A percentile compares a stretch with the other conserved stretches of the same genome.
These are phyloP conservation scores for Rhizopogon salebrosus DNA, from an alignment of 768 basidiomycete genomes.

Conservation along the genomic window DNA sequence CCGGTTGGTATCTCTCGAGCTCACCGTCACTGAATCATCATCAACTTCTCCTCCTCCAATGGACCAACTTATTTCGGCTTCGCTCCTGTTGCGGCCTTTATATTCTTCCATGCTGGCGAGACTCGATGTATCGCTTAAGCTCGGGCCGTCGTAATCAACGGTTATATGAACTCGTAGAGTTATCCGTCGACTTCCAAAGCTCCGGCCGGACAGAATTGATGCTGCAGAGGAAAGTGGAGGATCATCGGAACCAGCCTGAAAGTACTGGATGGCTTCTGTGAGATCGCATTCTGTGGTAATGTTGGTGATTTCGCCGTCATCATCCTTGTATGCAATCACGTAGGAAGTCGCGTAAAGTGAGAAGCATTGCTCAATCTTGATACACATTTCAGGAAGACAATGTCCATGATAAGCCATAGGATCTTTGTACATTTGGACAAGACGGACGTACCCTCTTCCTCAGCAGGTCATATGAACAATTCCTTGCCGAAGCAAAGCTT, in stretches of 20 bases:
- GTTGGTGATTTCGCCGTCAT: conserved; percentile 74
- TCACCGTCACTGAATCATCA: conserved; percentile 73
- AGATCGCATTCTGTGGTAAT: conserved; percentile 72
- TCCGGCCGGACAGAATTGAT: conserved; percentile 64
- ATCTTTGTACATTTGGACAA: background rate
- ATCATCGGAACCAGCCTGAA: conserved; percentile 71
- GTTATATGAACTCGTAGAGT: conserved; percentile 71
- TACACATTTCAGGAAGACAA: background rate
- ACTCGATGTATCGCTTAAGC: conserved; percentile 84
- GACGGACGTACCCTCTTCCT: conserved; percentile 57
- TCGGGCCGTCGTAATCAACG: conserved; percentile 89
- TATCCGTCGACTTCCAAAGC: conserved; percentile 65
- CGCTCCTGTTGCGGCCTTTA: conserved; percentile 52
- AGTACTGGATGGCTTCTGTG: conserved; percentile 84
- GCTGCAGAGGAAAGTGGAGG: conserved; percentile 64
- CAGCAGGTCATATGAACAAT: conserved; percentile 73
- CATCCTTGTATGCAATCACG: conserved; percentile 78
- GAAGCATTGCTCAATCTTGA: conserved; percentile 85
- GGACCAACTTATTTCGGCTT: conserved; percentile 36
- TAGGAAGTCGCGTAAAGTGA: conserved; percentile 66
- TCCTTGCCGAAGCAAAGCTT: conserved; percentile 71
- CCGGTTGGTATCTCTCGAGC: conserved; percentile 54
- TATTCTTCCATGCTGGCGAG: conserved; percentile 76
- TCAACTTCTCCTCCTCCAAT: conserved; percentile 44
- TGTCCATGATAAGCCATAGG: background rate